phyloP scores from a whole-genome alignment of 129 eudicot species.

The Saposhnikovia divaricata region DNA sequence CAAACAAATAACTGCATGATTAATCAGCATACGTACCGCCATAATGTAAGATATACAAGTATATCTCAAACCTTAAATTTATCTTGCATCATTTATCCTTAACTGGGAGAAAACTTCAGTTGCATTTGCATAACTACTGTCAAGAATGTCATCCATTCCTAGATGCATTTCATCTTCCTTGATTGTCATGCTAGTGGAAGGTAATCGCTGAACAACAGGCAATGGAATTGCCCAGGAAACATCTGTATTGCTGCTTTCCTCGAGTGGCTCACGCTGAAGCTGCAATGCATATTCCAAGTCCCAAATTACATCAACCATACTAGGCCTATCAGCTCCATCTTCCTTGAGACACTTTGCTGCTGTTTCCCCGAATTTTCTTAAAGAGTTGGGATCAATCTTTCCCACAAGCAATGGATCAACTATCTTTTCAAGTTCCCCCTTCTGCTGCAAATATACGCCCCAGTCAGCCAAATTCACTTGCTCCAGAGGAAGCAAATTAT shows the following conservation, averaged over 20 bases:
- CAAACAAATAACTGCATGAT: no score
- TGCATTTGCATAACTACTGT: slow-evolving; percentile 19
- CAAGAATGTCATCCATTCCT: not conserved
- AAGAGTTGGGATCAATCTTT: slow-evolving; percentile 34
- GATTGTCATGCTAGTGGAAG: slow-evolving; percentile 20
- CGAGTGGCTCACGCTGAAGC: slow-evolving; percentile 28
- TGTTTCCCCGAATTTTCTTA: slow-evolving; percentile 44
- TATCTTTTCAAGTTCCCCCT: slow-evolving; percentile 35
- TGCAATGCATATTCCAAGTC: slow-evolving; percentile 51
- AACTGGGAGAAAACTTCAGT: slow-evolving; percentile 48
- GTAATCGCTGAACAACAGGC: slow-evolving; percentile 25
- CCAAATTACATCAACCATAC: slow-evolving; percentile 53
- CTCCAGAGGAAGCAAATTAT: slow-evolving; percentile 30
- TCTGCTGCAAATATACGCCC: slow-evolving; percentile 31
- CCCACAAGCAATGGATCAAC: slow-evolving; percentile 44
- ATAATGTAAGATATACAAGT: no score
- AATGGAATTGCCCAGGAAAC: slow-evolving; percentile 29
- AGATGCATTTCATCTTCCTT: slow-evolving; percentile 20
- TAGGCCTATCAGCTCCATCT: slow-evolving; percentile 52
- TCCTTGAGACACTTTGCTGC: slow-evolving; percentile 48
- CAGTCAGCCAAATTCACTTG: slow-evolving; percentile 53
- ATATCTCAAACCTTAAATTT: not conserved
- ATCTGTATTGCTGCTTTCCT: slow-evolving; percentile 35
- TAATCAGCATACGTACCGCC: no score
- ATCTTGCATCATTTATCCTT: slow-evolving; percentile 42